Conservation (phyloP, 768 basidiomycete species). For the Fomitopsis serialis region DNA sequence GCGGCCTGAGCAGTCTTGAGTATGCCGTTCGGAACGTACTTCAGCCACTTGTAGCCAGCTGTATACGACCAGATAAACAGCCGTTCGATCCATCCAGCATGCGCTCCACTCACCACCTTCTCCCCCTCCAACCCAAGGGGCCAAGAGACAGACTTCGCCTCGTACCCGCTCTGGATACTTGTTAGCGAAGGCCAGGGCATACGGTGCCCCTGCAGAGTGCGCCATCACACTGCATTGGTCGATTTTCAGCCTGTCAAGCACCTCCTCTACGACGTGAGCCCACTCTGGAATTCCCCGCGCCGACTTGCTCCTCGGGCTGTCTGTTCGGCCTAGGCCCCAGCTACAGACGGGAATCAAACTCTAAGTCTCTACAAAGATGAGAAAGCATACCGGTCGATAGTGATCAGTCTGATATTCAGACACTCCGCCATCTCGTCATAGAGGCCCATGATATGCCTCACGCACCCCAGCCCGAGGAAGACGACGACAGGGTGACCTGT, state of each 20-base stretch:
- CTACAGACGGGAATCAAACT: slow-evolving; percentile 31
- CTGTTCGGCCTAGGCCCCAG: slow-evolving; percentile 91
- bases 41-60: slow-evolving; percentile 94
- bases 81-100: background rate
- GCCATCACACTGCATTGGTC: slow-evolving; percentile 85
- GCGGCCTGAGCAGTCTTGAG: slow-evolving; percentile 94
- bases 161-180: slow-evolving; percentile 67
- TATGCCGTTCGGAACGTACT: slow-evolving; percentile 90
- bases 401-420: slow-evolving; percentile 82
- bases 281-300: slow-evolving; percentile 84
- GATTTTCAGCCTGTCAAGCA: slow-evolving; percentile 76
- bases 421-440: slow-evolving; percentile 96
- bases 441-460: slow-evolving; percentile 89
- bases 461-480: slow-evolving; percentile 91
- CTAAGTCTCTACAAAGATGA: background rate
- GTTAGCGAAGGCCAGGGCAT: slow-evolving; percentile 85
- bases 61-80: background rate
- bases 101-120: slow-evolving; percentile 65
- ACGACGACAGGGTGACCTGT: slow-evolving; percentile 86
- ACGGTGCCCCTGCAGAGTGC: slow-evolving; percentile 94
- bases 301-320: slow-evolving; percentile 55
- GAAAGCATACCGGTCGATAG: slow-evolving; percentile 74
- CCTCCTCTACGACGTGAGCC: slow-evolving; percentile 86
- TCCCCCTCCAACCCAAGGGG: slow-evolving; percentile 93
- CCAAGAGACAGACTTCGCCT: slow-evolving; percentile 83